phyloP scores from a whole-genome alignment of 306 rosid genomes.

The Heteromeles arbutifolia region DNA sequence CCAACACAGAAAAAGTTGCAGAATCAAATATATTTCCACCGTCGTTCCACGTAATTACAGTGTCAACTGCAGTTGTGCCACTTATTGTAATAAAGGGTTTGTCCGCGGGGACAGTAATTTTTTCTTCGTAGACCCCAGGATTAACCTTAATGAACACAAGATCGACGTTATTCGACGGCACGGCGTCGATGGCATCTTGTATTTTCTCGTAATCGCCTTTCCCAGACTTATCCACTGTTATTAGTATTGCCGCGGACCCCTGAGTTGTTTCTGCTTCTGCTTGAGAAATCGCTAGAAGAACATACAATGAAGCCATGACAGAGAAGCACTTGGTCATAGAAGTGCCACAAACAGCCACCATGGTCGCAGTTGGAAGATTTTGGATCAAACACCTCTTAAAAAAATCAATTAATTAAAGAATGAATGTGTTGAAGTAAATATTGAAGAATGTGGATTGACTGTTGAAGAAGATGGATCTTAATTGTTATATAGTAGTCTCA shows the following conservation, averaged over 20 bases:
- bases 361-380: neutral
- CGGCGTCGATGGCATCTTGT: constrained; percentile 47
- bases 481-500: constrained; percentile 13
- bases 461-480: neutral
- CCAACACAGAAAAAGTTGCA: constrained; percentile 35
- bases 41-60: constrained; percentile 42
- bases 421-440: neutral
- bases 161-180: constrained; percentile 34
- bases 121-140: constrained; percentile 39
- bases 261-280: neutral
- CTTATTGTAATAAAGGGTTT: constrained; percentile 48
- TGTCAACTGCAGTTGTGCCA: constrained; percentile 22
- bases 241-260: constrained; percentile 20
- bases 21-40: constrained; percentile 27
- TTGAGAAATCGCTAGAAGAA: constrained; percentile 5
- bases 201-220: constrained; percentile 35
- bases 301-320: neutral
- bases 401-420: neutral
- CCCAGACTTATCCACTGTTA: constrained; percentile 43
- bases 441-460: neutral
- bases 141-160: constrained; percentile 32
- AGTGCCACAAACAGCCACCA: neutral
- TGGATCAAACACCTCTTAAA: neutral
- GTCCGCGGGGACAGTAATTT: constrained; percentile 32
- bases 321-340: neutral